These are phyloP conservation scores for Camellia granthamiana DNA, from an alignment of 148 eudicot species.

Conservation along the genomic window DNA sequence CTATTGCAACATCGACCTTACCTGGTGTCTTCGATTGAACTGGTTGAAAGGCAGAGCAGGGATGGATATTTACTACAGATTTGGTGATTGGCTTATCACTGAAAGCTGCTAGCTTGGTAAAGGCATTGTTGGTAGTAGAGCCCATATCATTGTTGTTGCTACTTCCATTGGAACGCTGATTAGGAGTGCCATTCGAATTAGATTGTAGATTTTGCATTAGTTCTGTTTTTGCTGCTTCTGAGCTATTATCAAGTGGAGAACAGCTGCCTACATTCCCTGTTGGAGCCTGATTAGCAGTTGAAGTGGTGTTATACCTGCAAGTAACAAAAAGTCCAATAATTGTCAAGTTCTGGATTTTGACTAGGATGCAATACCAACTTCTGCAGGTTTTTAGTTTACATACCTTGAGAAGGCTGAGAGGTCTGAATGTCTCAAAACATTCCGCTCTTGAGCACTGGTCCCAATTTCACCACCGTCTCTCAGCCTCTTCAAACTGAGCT, in stretches of 20 bases:
- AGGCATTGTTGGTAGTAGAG: slow-evolving; percentile 52
- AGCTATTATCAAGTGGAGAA: slow-evolving; percentile 57
- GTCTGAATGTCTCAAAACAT: slow-evolving; percentile 53
- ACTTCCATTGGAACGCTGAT: slow-evolving; percentile 58
- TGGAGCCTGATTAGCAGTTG: slow-evolving; percentile 48
- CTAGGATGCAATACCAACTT: not conserved
- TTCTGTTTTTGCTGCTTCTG: slow-evolving; percentile 58
- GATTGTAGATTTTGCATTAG: slow-evolving; percentile 34
- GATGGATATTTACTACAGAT: slow-evolving; percentile 37
- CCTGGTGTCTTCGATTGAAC: slow-evolving; percentile 17
- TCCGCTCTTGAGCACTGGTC: slow-evolving; percentile 31
- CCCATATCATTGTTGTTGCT: slow-evolving; percentile 76
- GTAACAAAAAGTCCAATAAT: not conserved
- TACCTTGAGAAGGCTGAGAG: slow-evolving; percentile 76
- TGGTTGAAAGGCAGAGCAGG: slow-evolving; percentile 40
- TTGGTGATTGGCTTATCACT: slow-evolving; percentile 35
- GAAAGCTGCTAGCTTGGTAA: slow-evolving; percentile 33
- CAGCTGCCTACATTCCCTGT: slow-evolving; percentile 70
- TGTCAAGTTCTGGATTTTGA: not conserved
- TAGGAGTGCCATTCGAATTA: slow-evolving; percentile 40
- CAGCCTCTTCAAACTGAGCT: slow-evolving; percentile 55
- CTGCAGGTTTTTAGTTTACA: not conserved
- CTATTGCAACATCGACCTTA: slow-evolving; percentile 22
- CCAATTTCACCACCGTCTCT: slow-evolving; percentile 37
- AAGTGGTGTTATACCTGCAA: slow-evolving; percentile 56